Conservation (phyloP, 306 rosid species). For the Vachellia pachyceras region DNA sequence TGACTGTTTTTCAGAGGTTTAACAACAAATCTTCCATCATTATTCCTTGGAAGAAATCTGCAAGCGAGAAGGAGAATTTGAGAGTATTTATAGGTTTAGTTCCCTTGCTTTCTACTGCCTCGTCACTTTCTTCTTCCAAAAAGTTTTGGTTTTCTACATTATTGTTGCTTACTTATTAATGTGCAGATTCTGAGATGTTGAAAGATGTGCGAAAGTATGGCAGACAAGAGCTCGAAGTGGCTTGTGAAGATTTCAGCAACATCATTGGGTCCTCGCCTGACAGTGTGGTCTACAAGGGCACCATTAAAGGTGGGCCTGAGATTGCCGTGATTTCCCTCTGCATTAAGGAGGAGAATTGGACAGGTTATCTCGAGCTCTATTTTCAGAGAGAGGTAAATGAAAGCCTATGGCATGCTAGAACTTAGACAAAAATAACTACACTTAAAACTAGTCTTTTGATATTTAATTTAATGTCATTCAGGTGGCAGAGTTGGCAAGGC, state of each 20-base stretch:
- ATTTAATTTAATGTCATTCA: constrained; percentile 41
- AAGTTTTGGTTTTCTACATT: constrained; percentile 13
- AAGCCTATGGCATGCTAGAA: constrained; percentile 16
- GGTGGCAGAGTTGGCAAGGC: constrained; percentile 91
- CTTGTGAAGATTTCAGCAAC: constrained; percentile 99
- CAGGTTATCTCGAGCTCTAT: constrained; percentile 86
- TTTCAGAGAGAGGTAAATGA: constrained; percentile 84
- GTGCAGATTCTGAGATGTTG: constrained; percentile 79
- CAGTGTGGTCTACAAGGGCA: constrained; percentile 94
- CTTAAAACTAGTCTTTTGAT: constrained; percentile 7
- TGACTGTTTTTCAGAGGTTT: constrained; percentile 70
- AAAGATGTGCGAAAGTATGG: constrained; percentile 72
- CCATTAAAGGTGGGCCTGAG: constrained; percentile 92
- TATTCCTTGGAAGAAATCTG: constrained; percentile 92
- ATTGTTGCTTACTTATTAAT: constrained; percentile 1
- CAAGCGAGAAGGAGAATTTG: constrained; percentile 72
- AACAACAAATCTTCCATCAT: constrained; percentile 81
- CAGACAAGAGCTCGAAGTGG: constrained; percentile 95
- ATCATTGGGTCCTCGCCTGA: constrained; percentile 97
- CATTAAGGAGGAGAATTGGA: constrained; percentile 91
- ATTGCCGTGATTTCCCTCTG: constrained; percentile 93
- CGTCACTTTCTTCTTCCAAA: constrained; percentile 26
- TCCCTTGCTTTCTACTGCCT: constrained; percentile 22
- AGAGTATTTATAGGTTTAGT: constrained; percentile 69
- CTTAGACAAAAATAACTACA: constrained; percentile 5